Evolutionary conservation across 1,284 basidiomycete genomes (phyloP), one percentile per base, ranked within the genome.

Genomic region (Acaromyces ingoldii): DNA sequence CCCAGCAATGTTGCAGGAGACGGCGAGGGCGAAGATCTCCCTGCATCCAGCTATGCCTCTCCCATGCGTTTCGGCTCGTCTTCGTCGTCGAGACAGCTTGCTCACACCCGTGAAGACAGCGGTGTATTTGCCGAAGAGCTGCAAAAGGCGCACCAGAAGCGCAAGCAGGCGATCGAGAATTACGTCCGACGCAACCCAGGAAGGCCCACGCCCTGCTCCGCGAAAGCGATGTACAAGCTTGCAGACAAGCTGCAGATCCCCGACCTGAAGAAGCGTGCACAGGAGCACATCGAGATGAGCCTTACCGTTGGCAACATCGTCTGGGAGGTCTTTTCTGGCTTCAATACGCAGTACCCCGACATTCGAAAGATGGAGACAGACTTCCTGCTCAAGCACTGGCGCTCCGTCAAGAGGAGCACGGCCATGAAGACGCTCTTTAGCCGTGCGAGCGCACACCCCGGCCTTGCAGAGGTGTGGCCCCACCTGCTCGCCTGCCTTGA

Each of bases 221-320:
- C 89, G 9, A 91, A 91, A 76, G 85, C 89, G 2, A 84, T 86
- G n/a, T 91, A 89, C 73, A 80, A 87, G 36, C 80, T 91, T n/a
- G 48, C 62, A 84, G 86, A 85, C 57, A 70, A 70, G 76, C 79
- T 89, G 30, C 84, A 84, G 58, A 77, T 89, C 30, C 68, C 77
- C 26, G 86, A 87, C 33, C 76, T 89, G 49, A 86, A 84, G 70
- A 80, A 82, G 19, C 81, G 84, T 44, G 86, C 87, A 19, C 83
- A 84, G 53, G 80, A 83, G 81, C 86, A 91, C 74, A 89, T 92
- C 39, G 78, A 83, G 57, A 84, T 82, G 55, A 85, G 84, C 2
- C 79, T 91, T 38, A 85, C 84, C 0, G 82, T 86, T 4, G 81
- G 85, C 26, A 91, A 90, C 73, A 86, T 91, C 40, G 85, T 87